A percentile compares a stretch with the other conserved stretches of the same genome.
phyloP scores from a whole-genome alignment of 176 grass and related monocot genomes.

The Avena atlantica region DNA sequence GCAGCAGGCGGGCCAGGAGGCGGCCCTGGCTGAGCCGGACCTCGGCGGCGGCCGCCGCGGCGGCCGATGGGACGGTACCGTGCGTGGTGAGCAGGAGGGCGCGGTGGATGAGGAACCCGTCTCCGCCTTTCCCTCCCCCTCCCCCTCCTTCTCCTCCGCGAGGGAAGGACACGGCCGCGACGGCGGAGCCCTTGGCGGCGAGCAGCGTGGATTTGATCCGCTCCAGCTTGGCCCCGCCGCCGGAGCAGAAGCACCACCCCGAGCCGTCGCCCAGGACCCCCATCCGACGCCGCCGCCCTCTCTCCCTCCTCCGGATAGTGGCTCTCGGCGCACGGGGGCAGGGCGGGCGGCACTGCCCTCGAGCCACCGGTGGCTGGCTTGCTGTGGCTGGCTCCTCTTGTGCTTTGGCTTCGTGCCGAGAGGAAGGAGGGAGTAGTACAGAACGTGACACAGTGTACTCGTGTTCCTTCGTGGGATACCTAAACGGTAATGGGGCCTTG shows the following conservation, averaged over 20 bases:
- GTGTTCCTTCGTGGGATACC: slow-evolving; percentile 43
- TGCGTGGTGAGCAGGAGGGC: slow-evolving; percentile 87
- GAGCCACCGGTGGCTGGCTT: neutral
- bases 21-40: slow-evolving; percentile 69
- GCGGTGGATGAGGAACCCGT: slow-evolving; percentile 86
- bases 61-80: slow-evolving; percentile 70
- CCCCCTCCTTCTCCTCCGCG: neutral
- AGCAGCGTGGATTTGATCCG: slow-evolving; percentile 77
- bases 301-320: slow-evolving; percentile 19
- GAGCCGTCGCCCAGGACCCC: slow-evolving; percentile 71
- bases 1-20: slow-evolving; percentile 63
- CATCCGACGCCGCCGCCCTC: slow-evolving; percentile 47
- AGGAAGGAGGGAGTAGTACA: slow-evolving; percentile 27
- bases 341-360: slow-evolving; percentile 9
- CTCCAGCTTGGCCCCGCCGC: slow-evolving; percentile 76
- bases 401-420: slow-evolving; percentile 14
- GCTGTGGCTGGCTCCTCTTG: neutral
- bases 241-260: slow-evolving; percentile 90
- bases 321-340: slow-evolving; percentile 3
- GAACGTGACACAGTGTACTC: slow-evolving; percentile 54
- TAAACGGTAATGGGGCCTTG: slow-evolving; percentile 36
- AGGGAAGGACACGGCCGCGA: slow-evolving; percentile 64
- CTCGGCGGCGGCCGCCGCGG: slow-evolving; percentile 61
- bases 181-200: slow-evolving; percentile 68
- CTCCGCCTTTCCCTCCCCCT: slow-evolving; percentile 53